phyloP scores from a whole-genome alignment of 805 yeast genomes.

The Scheffersomyces ergatensis region DNA sequence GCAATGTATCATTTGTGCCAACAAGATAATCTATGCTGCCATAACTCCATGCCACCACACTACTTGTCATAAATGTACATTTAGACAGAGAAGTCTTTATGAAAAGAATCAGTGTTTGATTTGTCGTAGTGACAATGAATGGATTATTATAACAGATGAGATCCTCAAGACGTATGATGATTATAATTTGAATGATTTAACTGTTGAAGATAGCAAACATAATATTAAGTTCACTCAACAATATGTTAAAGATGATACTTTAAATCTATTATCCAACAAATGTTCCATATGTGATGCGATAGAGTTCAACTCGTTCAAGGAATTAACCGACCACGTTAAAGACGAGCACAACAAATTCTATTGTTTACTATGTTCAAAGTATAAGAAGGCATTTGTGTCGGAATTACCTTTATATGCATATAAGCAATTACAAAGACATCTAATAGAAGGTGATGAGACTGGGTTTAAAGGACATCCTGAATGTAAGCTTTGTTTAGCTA shows the following conservation, averaged over 20 bases:
- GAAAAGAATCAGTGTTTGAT: slow-evolving; percentile 73
- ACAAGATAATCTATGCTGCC: slow-evolving; percentile 60
- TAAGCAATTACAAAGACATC: slow-evolving; percentile 67
- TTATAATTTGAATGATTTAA: slow-evolving; percentile 27
- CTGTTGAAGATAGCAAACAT: slow-evolving; percentile 39
- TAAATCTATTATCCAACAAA: slow-evolving; percentile 48
- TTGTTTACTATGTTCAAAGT: slow-evolving; percentile 76
- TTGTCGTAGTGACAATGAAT: slow-evolving; percentile 71
- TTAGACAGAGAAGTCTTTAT: slow-evolving; percentile 80
- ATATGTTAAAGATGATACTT: slow-evolving; percentile 45
- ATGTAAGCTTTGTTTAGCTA: slow-evolving; percentile 76
- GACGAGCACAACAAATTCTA: slow-evolving; percentile 58
- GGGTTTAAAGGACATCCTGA: slow-evolving; percentile 90
- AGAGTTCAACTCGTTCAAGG: slow-evolving; percentile 48
- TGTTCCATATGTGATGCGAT: slow-evolving; percentile 54
- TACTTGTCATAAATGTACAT: slow-evolving; percentile 78
- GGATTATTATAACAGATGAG: slow-evolving; percentile 57
- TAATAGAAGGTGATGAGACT: slow-evolving; percentile 64
- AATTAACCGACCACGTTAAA: slow-evolving; percentile 63
- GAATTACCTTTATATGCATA: slow-evolving; percentile 65
- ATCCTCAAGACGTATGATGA: slow-evolving; percentile 35
- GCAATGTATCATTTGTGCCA: slow-evolving; percentile 83
- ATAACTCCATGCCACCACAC: slow-evolving; percentile 81
- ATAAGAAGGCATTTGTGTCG: slow-evolving; percentile 71
- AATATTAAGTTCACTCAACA: slow-evolving; percentile 61